These are phyloP conservation scores for Entrophospora sp. DNA, from an alignment of 192 early-diverging fungal species.

Conservation along the genomic window DNA sequence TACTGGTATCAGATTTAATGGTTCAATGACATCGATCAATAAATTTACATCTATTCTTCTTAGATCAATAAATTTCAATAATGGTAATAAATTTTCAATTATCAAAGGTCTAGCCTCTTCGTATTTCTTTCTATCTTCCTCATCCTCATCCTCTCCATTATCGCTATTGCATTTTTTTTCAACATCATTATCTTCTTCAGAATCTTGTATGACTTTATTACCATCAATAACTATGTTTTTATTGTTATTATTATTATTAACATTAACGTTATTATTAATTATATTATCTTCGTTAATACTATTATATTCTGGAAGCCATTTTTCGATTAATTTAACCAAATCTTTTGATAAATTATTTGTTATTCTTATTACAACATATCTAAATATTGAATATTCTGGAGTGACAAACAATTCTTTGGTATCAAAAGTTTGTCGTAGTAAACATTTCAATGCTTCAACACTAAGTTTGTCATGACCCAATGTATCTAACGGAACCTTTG, in stretches of 20 bases:
- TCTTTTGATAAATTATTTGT: neutral
- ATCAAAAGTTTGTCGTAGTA: neutral
- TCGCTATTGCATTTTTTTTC: no score
- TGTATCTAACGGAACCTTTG: neutral
- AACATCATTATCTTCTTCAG: no score
- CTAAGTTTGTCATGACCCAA: neutral
- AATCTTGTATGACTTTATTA: no score
- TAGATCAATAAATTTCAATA: neutral
- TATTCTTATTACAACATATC: neutral
- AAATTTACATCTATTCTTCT: neutral
- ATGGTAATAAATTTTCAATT: neutral
- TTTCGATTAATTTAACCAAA: neutral
- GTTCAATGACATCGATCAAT: neutral
- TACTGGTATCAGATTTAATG: neutral
- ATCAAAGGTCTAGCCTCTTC: neutral
- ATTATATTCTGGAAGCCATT: neutral
- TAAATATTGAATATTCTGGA: constrained; percentile 4
- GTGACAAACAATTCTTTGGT: neutral
- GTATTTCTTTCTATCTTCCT: no score
- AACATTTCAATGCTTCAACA: neutral
- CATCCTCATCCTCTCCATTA: no score
- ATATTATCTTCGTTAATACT: neutral
- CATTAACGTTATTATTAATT: neutral
- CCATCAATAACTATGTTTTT: no score
- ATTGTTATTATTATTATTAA: neutral